Evolutionary conservation across 2,329 filamentous ascomycete genomes (phyloP), one percentile per base, ranked within the genome.

Genomic region (Aureobasidium sp.): DNA sequence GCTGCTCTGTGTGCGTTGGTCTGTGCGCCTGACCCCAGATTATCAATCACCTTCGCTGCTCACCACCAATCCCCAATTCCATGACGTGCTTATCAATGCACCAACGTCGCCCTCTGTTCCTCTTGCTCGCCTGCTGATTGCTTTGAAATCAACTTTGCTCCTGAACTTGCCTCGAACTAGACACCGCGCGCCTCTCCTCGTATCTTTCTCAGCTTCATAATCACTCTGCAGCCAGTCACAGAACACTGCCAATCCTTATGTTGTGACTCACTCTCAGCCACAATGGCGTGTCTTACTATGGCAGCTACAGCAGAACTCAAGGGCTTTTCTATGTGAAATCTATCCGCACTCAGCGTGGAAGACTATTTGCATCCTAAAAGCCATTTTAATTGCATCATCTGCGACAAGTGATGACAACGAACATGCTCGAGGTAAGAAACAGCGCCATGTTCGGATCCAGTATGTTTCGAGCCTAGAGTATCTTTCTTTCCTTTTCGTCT

Each of bases 41-140:
- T 53, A 31, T 34, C 37, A 52, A 53, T n/a, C 48, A n/a, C 20
- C 27, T 9, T 5, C 15, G n/a, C 36, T 25, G 22, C 29, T 31
- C 49, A 31, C 14, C n/a, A 36, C 41, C 11, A 8, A 7, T 17
- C n/a, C 36, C 17, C 37, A n/a, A 31, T 12, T 34, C 31, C 31
- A 34, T 53, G 51, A 53, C 51, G 51, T 41, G 34, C 51, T 56
- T 44, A 53, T 25, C 49, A 53, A 53, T 56, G 15, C 39, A 34
- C 3, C 52, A 44, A 42, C 39, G 52, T n/a, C 25, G 52, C 12
- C 17, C 39, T 56, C 11, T 53, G 36, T 41, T 53, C 22, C 51
- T 53, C 39, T 39, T 41, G 20, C 5, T 41, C 12, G 39, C 36
- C n/a, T 53, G 20, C 20, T 53, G 34, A 17, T 17, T 53, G 51